Base-by-base conservation (phyloP, 371 early-diverging fungal genomes). In the Circinella minor region DNA sequence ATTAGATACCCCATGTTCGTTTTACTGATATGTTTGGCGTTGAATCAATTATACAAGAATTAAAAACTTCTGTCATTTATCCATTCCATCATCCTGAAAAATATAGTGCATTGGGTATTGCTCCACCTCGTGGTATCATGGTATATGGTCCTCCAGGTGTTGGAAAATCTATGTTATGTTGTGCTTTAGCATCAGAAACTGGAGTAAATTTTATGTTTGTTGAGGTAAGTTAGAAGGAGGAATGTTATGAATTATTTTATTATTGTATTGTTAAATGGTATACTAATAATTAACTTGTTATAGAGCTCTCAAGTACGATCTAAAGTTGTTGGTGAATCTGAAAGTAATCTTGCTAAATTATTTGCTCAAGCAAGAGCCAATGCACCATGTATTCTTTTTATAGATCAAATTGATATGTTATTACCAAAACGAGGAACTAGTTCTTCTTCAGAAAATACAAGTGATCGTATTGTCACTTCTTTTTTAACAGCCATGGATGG, bases 131-230 rank as follows among this genome's bases (percentile, higher is more conserved):
- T 38, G 96, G 99, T 65, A 97, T 99, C 17, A 81, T 99, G 61
- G 89, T 99, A 73, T 97, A 99, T 80, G 99, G 99, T 4, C 99
- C 99, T 9, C 99, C 99, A 3, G 99, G 99, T 11, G 98, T 98
- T 66, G 99, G 99, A 65, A 99, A 99, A 82, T 99, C 99, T 0
- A 87, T 94, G 90, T 81, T 99, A 3, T 98, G 99, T 51, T 92
- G 92, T 76, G 99, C 99, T 0, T 81, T 99, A 39, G 97, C 99
- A 0, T 90, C 92, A 17, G 96, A 96, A 54, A 74, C 85, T 4
- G 89, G 89, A 3, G 86, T 93, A 67, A 94, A 92, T 60, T 89
- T 89, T 67, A 90, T 94, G 81, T 82, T 90, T 63, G 90, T 91
- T 1, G 93, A 93, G 75, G 88, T 88, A 77, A 43, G 60, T 4